phyloP scores from a whole-genome alignment of 2,329 filamentous ascomycete genomes.

The Fulvia fulva region DNA sequence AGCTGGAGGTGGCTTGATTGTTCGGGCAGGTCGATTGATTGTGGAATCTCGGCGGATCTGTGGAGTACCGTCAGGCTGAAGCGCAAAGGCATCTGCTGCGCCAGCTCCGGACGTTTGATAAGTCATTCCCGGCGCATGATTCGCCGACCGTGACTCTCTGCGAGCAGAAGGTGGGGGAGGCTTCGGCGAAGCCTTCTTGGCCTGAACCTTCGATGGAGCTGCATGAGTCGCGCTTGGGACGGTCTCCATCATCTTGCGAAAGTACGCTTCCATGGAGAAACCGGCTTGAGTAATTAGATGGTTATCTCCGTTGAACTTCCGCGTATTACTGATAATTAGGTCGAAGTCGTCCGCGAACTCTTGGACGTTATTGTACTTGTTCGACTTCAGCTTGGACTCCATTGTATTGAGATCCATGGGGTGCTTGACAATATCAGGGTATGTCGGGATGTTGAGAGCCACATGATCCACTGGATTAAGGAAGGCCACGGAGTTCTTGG shows the following conservation, averaged over 20 bases:
- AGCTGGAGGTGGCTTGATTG: conserved; percentile 84
- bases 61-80: conserved; percentile 72
- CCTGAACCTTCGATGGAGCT: conserved; percentile 53
- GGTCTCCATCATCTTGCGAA: conserved; percentile 57
- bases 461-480: conserved; percentile 71
- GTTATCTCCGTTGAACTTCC: conserved; percentile 74
- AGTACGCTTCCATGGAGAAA: conserved; percentile 56
- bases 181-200: conserved; percentile 31
- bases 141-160: conserved; percentile 30
- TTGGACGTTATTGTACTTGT: conserved; percentile 65
- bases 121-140: conserved; percentile 26
- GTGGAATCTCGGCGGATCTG: conserved; percentile 81
- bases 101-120: conserved; percentile 42
- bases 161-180: conserved; percentile 25
- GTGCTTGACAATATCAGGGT: conserved; percentile 66
- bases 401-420: conserved; percentile 84
- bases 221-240: conserved; percentile 55
- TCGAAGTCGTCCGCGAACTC: conserved; percentile 71
- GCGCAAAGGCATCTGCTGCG: conserved; percentile 61
- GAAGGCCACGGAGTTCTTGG: conserved; percentile 74
- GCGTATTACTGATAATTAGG: conserved; percentile 73
- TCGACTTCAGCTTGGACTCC: conserved; percentile 71
- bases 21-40: conserved; percentile 82
- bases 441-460: conserved; percentile 70
- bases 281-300: conserved; percentile 71